Conservation (phyloP, 129 eudicot species). For the Tagetes patula region DNA sequence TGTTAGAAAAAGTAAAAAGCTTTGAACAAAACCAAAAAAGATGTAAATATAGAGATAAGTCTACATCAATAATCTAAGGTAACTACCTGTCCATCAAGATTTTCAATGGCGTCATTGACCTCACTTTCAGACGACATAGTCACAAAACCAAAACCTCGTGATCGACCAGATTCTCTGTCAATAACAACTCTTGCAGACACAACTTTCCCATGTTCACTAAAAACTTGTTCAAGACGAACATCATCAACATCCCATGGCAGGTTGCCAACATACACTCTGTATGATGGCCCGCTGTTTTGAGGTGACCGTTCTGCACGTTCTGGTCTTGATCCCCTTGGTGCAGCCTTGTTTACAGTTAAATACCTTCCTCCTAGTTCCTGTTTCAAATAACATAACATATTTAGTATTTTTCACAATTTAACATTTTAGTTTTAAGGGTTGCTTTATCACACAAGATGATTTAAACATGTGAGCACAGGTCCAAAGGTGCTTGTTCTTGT, state of each 20-base stretch:
- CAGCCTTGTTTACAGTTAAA: constrained; percentile 85
- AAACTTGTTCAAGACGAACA: constrained; percentile 66
- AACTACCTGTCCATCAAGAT: constrained; percentile 86
- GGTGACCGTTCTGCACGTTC: constrained; percentile 48
- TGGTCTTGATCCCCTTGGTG: constrained; percentile 80
- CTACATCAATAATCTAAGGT: neutral
- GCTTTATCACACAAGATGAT: neutral
- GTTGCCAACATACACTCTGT: constrained; percentile 80
- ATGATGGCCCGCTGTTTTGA: constrained; percentile 50
- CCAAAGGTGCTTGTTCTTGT: too few species aligned
- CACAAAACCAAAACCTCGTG: constrained; percentile 93
- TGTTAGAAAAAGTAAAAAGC: too few species aligned
- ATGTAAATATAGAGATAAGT: neutral
- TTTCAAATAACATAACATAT: constrained; percentile 8
- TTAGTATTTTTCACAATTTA: neutral
- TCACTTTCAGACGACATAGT: constrained; percentile 70
- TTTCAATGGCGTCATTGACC: constrained; percentile 71
- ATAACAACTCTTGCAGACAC: constrained; percentile 64
- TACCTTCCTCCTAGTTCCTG: constrained; percentile 68
- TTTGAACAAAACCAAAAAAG: neutral
- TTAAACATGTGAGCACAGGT: too few species aligned
- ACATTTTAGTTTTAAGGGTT: neutral
- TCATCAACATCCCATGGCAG: constrained; percentile 86
- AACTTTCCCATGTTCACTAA: constrained; percentile 80
- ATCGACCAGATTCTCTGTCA: constrained; percentile 77